Conservation (phyloP, 1,284 basidiomycete species). For the Leccinum huronense region DNA sequence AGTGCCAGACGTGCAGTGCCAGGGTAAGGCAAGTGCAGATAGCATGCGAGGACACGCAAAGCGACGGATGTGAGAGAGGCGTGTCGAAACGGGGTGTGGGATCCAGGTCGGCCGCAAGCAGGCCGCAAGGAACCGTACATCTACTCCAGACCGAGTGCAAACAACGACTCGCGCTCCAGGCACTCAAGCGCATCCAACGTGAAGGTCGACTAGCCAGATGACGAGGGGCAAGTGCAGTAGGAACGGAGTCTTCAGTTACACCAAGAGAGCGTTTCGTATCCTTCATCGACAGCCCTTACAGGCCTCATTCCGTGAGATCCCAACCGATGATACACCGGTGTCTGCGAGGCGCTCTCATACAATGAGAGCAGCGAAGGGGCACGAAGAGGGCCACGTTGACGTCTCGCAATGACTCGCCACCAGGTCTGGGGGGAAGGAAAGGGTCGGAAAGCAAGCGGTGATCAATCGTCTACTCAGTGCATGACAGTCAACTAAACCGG, state of each 20-base stretch:
- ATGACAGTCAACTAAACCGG: slow-evolving; percentile 25
- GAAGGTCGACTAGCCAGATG: slow-evolving; percentile 33
- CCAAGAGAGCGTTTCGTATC: slow-evolving; percentile 11
- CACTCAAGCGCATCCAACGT: slow-evolving; percentile 29
- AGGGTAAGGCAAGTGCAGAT: slow-evolving; percentile 17
- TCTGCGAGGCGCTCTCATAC: slow-evolving; percentile 24
- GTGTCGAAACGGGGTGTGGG: slow-evolving; percentile 8
- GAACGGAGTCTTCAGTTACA: slow-evolving; percentile 10
- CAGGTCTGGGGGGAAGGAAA: slow-evolving; percentile 18
- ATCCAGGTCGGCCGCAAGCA: slow-evolving; percentile 30
- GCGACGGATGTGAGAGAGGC: slow-evolving; percentile 5
- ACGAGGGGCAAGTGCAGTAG: slow-evolving; percentile 25
- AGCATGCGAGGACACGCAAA: slow-evolving; percentile 14
- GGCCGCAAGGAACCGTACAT: slow-evolving; percentile 13
- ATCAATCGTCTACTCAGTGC: slow-evolving; percentile 33
- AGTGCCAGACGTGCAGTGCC: slow-evolving; percentile 27
- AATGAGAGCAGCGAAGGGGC: slow-evolving; percentile 26
- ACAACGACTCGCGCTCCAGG: slow-evolving; percentile 13
- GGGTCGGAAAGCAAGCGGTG: slow-evolving; percentile 32
- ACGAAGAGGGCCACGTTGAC: slow-evolving; percentile 12
- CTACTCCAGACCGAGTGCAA: slow-evolving; percentile 13
- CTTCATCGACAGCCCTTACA: slow-evolving; percentile 18
- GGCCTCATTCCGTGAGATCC: slow-evolving; percentile 13
- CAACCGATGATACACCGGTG: slow-evolving; percentile 8
- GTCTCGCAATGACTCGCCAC: slow-evolving; percentile 27